A percentile compares a stretch with the other conserved stretches of the same genome.
phyloP scores from a whole-genome alignment of 1,284 basidiomycete species.

The Microbotryum saponariae region DNA sequence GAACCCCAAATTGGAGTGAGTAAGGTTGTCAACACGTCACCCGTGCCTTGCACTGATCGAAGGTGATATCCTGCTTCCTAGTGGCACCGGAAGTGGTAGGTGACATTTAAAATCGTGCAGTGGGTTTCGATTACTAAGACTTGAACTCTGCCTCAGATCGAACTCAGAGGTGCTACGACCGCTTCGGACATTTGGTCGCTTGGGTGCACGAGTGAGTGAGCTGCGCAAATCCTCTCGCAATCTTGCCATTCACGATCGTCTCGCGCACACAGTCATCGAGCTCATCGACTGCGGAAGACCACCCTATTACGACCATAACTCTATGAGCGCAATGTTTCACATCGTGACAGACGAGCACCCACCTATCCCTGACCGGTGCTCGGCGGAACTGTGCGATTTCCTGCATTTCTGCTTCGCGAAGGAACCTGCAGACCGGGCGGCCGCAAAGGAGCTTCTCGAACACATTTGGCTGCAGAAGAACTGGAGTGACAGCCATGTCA shows the following conservation, averaged over 20 bases:
- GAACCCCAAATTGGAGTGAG: slow-evolving; percentile 88
- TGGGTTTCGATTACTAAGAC: too few species aligned
- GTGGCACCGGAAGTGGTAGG: slow-evolving; percentile 73
- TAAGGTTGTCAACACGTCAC: slow-evolving; percentile 2
- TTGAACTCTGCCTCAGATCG: slow-evolving; percentile 48
- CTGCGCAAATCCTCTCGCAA: too few species aligned
- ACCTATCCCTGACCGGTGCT: slow-evolving; percentile 70
- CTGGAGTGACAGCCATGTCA: slow-evolving; percentile 65
- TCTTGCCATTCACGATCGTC: too few species aligned
- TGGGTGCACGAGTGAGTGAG: slow-evolving; percentile 59
- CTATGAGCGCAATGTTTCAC: slow-evolving; percentile 62
- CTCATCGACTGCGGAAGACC: slow-evolving; percentile 74
- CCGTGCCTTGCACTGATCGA: neutral
- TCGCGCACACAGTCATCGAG: slow-evolving; percentile 55
- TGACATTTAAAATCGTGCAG: neutral
- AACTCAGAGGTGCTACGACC: slow-evolving; percentile 53
- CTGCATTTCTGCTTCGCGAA: slow-evolving; percentile 79
- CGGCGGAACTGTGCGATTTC: slow-evolving; percentile 66
- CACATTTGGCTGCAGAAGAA: slow-evolving; percentile 80
- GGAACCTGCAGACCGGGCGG: slow-evolving; percentile 68
- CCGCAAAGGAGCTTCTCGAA: slow-evolving; percentile 72
- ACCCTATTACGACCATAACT: slow-evolving; percentile 65
- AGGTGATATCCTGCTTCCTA: slow-evolving; percentile 19
- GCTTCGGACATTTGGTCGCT: slow-evolving; percentile 77
- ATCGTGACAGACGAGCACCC: slow-evolving; percentile 89